Percentiles rank a stretch among this genome's conserved stretches.
Evolutionary conservation across 2,329 filamentous ascomycete species (phyloP).

Genomic region (Emmonsiellopsis sp.): DNA sequence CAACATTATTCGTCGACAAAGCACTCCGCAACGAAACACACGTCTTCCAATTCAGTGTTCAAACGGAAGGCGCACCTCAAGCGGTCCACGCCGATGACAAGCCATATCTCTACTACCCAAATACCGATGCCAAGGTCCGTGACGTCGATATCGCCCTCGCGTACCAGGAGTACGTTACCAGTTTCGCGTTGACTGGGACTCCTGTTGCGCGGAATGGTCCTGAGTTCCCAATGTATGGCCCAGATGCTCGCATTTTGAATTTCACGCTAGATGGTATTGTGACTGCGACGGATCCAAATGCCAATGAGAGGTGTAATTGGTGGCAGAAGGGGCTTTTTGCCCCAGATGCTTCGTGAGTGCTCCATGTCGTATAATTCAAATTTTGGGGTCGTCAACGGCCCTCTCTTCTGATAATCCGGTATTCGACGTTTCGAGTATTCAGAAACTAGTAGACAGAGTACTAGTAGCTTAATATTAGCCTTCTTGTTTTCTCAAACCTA

Average conservation of each 20-base stretch:
- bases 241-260: neutral
- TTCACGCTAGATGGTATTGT: conserved; percentile 7
- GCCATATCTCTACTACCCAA: conserved; percentile 7
- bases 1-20: conserved; percentile 40
- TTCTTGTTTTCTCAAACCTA: too few relatives aligned
- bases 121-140: neutral
- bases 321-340: conserved; percentile 36
- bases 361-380: too few relatives aligned
- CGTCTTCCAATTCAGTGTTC: conserved; percentile 41
- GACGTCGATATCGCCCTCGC: neutral
- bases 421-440: too few relatives aligned
- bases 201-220: conserved; percentile 20
- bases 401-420: too few relatives aligned
- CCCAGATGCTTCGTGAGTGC: too few relatives aligned
- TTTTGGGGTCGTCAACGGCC: too few relatives aligned
- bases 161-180: neutral
- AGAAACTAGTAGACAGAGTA: too few relatives aligned
- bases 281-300: conserved; percentile 21
- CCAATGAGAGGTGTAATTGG: conserved; percentile 38
- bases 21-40: conserved; percentile 40
- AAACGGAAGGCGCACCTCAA: conserved; percentile 19
- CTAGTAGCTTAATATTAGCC: too few relatives aligned
- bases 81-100: conserved; percentile 10
- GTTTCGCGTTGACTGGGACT: neutral
- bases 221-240: conserved; percentile 10